These are phyloP conservation scores for Lathyrus sativus DNA, from an alignment of 306 rosid species.

Conservation along the genomic window DNA sequence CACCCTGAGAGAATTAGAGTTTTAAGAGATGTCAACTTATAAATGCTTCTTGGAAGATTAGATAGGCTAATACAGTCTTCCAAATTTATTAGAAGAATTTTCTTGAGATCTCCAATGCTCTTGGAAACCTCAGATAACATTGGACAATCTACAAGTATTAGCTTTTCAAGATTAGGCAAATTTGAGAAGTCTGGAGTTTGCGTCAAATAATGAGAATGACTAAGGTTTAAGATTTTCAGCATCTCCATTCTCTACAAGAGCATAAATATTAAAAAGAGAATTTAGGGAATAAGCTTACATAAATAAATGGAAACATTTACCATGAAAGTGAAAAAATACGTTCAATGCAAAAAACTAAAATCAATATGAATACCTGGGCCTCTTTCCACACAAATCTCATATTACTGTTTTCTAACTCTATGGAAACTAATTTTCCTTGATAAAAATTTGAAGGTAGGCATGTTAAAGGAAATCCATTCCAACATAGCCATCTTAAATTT, in stretches of 20 bases:
- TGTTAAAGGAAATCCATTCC: slow-evolving; percentile 31
- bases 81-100: slow-evolving; percentile 4
- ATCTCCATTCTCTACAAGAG: slow-evolving; percentile 3
- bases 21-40: neutral
- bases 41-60: neutral
- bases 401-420: slow-evolving; percentile 3
- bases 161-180: slow-evolving; percentile 9
- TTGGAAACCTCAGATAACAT: neutral
- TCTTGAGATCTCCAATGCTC: neutral
- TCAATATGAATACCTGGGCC: slow-evolving; percentile 23
- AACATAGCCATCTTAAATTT: slow-evolving; percentile 31
- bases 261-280: neutral
- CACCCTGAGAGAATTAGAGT: neutral
- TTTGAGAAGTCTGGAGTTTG: neutral
- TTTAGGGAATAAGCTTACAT: neutral
- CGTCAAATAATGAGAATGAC: slow-evolving; percentile 7
- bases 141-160: slow-evolving; percentile 4
- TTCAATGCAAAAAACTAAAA: neutral
- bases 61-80: neutral
- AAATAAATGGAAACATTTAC: neutral
- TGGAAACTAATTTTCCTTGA: neutral
- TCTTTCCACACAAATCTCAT: slow-evolving; percentile 22
- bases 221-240: slow-evolving; percentile 9
- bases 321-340: neutral
- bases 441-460: neutral